Evolutionary conservation across 2,329 filamentous ascomycete species (phyloP).

Genomic region (Ophiostoma montium): DNA sequence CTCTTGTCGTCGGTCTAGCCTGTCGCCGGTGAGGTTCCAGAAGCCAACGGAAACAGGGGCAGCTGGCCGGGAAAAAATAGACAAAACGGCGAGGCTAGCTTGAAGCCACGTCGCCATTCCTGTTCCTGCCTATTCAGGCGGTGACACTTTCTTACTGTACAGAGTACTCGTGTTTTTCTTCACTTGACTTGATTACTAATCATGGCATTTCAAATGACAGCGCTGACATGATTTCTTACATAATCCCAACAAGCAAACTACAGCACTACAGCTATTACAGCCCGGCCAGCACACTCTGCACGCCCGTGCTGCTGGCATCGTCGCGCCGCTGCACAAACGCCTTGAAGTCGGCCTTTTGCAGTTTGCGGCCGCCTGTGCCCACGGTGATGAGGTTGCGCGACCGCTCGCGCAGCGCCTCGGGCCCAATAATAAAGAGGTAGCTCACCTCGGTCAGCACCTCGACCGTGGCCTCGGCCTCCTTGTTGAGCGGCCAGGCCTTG

Average conservation of each 20-base stretch:
- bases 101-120: slow-evolving; percentile 1
- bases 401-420: slow-evolving; percentile 60
- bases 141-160: too few relatives aligned
- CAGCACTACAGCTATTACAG: slow-evolving; percentile 9
- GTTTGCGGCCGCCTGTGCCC: slow-evolving; percentile 33
- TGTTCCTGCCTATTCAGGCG: not conserved
- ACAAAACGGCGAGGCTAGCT: not conserved
- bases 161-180: too few relatives aligned
- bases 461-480: slow-evolving; percentile 53
- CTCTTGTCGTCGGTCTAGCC: too few relatives aligned
- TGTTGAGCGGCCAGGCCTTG: slow-evolving; percentile 63
- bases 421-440: slow-evolving; percentile 86
- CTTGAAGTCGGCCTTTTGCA: slow-evolving; percentile 58
- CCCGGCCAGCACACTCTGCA: slow-evolving; percentile 16
- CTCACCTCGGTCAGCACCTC: slow-evolving; percentile 89
- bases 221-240: too few relatives aligned
- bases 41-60: not conserved
- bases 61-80: not conserved
- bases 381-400: slow-evolving; percentile 38
- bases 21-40: not conserved
- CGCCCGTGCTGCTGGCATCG: slow-evolving; percentile 54
- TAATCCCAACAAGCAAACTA: too few relatives aligned
- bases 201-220: too few relatives aligned
- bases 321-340: slow-evolving; percentile 76
- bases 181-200: too few relatives aligned